Conservation (phyloP, 345 rosid species). For the Populus pruinosa region DNA sequence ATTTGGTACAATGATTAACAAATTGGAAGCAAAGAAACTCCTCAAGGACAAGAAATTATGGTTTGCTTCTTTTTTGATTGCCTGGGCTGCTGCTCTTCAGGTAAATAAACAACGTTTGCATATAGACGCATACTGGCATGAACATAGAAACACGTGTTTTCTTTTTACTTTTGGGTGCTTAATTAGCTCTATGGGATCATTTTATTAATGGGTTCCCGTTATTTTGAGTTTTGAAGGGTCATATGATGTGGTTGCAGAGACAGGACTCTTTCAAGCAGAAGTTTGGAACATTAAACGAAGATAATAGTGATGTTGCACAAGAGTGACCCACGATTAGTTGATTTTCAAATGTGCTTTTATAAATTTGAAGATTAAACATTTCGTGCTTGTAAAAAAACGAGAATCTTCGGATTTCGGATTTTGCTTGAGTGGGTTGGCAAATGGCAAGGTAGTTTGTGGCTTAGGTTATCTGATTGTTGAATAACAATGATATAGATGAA, state of each 20-base stretch:
- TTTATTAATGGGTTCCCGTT: background rate
- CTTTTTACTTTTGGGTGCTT: background rate
- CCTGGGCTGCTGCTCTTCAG: slow-evolving; percentile 95
- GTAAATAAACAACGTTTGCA: slow-evolving; percentile 20
- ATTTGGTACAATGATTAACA: slow-evolving; percentile 9
- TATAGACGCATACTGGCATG: background rate
- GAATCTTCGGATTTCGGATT: background rate
- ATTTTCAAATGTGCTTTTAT: background rate
- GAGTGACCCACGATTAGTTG: background rate
- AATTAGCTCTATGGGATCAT: background rate
- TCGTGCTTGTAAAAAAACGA: background rate
- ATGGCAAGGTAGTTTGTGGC: background rate
- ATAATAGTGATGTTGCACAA: slow-evolving; percentile 1
- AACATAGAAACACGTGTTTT: background rate
- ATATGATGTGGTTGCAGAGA: slow-evolving; percentile 85
- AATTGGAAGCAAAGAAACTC: slow-evolving; percentile 43
- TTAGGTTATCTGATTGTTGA: background rate
- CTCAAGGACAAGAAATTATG: slow-evolving; percentile 81
- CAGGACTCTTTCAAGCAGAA: slow-evolving; percentile 80
- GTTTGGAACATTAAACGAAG: slow-evolving; percentile 35
- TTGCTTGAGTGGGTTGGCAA: background rate
- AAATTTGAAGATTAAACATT: background rate
- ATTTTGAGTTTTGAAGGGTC: slow-evolving; percentile 48
- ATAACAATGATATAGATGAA: background rate
- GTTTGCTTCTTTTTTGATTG: slow-evolving; percentile 72